Evolutionary conservation across 2,329 filamentous ascomycete genomes (phyloP), one percentile per base, ranked within the genome.

Genomic region (Colletotrichum sp.): DNA sequence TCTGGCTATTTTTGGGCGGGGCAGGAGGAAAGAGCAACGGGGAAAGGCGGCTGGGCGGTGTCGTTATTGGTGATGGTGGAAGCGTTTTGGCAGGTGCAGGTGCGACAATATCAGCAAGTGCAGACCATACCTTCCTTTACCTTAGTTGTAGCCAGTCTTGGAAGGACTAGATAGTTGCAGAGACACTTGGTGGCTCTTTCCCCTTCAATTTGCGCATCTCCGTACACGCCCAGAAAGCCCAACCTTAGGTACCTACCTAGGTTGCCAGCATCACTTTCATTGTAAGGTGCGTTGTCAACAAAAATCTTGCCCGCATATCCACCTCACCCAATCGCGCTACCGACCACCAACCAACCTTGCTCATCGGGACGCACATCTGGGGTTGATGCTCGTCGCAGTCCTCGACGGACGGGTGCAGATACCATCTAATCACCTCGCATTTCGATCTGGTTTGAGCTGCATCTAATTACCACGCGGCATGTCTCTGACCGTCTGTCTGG

Each of bases 371-470:
- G 70, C 70, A 74, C 65, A 69, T 30, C 74, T 76, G 69, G 63
- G 72, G 59, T 44, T 72, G 52, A 22, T 66, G 62, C 62, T 57
- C 12, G 29, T 34, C 63, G 62, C 63, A 22, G 29, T 34, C 69
- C 12, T 65, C 63, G 52, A 36, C 69, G 63, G 73, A 68, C 34
- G 34, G 34, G 49, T 73, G 74, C 74, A 76, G 65, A 74, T 76
- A 70, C 71, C 74, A 76, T 76, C 74, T 76, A 69, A 76, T 76
- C 70, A 69, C 57, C 63, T 64, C 64, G 70, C 63, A 73, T 68
- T 63, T 59, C 57, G 68, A 70, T 70, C 68, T 39, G n/a, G 16
- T 16, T 49, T 62, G 65, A 29, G 36, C 44, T 52, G 44, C 44
- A 52, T 52, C 11, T 52, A 13, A 52, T 52, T 49, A 39, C 27